Percentiles rank a stretch among this genome's conserved stretches.
Evolutionary conservation across 2,329 filamentous ascomycete species (phyloP).

Genomic region (Claviceps sp.): DNA sequence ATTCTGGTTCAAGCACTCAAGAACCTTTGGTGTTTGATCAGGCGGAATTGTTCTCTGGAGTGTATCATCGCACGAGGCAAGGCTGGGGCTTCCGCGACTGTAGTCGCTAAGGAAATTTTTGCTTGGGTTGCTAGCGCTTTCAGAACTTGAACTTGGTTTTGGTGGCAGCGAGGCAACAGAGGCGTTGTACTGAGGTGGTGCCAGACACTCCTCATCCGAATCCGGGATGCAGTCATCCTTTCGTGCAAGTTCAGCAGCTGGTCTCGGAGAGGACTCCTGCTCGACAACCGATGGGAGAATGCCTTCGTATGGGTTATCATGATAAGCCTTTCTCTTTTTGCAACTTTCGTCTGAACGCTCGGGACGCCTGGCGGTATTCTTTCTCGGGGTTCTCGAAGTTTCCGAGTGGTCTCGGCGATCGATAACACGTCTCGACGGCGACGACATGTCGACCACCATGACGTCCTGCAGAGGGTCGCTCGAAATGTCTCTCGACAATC

Average conservation of each 20-base stretch:
- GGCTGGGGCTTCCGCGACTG: conserved; percentile 1
- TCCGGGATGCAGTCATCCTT: conserved; percentile 33
- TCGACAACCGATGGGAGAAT: conserved; percentile 1
- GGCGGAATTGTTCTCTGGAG: conserved; percentile 2
- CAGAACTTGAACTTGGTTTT: neutral
- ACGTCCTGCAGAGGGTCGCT: conserved; percentile 8
- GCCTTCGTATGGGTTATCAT: conserved; percentile 3
- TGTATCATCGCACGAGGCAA: neutral
- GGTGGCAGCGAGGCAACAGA: neutral
- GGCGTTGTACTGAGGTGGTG: conserved; percentile 15
- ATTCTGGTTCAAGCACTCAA: conserved; percentile 18
- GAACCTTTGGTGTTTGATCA: conserved; percentile 16
- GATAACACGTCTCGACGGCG: conserved; percentile 13
- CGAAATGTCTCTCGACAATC: neutral
- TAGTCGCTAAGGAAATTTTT: neutral
- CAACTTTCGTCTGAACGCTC: conserved; percentile 2
- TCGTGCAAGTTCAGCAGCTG: neutral
- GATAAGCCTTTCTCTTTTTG: conserved; percentile 9
- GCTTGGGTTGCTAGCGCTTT: neutral
- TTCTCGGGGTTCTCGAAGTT: conserved; percentile 3
- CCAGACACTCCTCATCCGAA: conserved; percentile 43
- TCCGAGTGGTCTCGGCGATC: conserved; percentile 4
- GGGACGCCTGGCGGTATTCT: conserved; percentile 7
- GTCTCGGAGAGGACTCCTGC: conserved; percentile 6
- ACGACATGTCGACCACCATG: conserved; percentile 10